phyloP scores from a whole-genome alignment of 2,329 filamentous ascomycete species.

The Fulvia fulva region DNA sequence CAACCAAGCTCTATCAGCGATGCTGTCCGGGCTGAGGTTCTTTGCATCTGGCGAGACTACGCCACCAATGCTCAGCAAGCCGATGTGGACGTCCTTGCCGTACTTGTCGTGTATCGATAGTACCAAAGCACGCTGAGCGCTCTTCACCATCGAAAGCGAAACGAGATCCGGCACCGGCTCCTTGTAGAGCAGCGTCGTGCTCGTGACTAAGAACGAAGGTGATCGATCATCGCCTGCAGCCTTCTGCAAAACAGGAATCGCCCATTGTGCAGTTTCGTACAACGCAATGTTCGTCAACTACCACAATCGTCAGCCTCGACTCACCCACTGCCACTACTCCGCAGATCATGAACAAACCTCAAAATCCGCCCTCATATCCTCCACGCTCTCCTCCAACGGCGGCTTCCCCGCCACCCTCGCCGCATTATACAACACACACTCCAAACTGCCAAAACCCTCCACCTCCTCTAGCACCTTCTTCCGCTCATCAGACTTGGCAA shows the following conservation, averaged over 20 bases:
- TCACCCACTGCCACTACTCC: background rate
- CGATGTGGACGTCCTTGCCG: conserved; percentile 44
- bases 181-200: conserved; percentile 44
- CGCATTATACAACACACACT: conserved; percentile 53
- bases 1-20: conserved; percentile 44
- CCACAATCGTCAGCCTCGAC: conserved; percentile 1
- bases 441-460: conserved; percentile 41
- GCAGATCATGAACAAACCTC: conserved; percentile 34
- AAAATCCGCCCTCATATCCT: conserved; percentile 49
- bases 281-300: conserved; percentile 48
- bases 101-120: conserved; percentile 43
- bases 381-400: conserved; percentile 41
- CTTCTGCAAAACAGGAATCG: conserved; percentile 42
- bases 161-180: conserved; percentile 47
- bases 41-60: conserved; percentile 40
- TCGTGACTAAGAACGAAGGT: conserved; percentile 49
- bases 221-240: conserved; percentile 32
- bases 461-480: conserved; percentile 40
- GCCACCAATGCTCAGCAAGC: conserved; percentile 46
- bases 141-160: conserved; percentile 49
- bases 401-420: conserved; percentile 45
- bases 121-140: conserved; percentile 50
- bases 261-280: conserved; percentile 47
- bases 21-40: conserved; percentile 43
- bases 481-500: conserved; percentile 40